phyloP scores from a whole-genome alignment of 495 filamentous ascomycete genomes.

The Penicillium herquei region DNA sequence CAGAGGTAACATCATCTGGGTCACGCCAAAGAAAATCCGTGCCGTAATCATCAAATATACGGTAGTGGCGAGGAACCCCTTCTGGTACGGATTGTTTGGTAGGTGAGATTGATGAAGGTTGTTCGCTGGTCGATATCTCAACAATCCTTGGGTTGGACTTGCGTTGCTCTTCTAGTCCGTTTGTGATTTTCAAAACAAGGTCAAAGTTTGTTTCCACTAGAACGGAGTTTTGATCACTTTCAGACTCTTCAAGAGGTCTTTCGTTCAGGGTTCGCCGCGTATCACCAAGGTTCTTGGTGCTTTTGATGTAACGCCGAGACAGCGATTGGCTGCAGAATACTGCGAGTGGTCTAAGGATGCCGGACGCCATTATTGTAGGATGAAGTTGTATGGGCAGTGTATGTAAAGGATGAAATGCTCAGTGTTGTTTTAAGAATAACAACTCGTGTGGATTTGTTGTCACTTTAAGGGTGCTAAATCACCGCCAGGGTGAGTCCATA shows the following conservation, averaged over 20 bases:
- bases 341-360: slow-evolving; percentile 15
- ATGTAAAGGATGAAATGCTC: too few species aligned
- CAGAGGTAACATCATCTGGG: slow-evolving; percentile 4
- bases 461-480: too few species aligned
- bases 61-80: slow-evolving; percentile 10
- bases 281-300: slow-evolving; percentile 16
- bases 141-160: neutral
- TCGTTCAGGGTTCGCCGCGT: slow-evolving; percentile 13
- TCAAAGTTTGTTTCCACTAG: slow-evolving; percentile 20
- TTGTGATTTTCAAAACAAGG: slow-evolving; percentile 13
- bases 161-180: slow-evolving; percentile 1
- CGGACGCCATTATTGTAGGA: slow-evolving; percentile 9
- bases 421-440: too few species aligned
- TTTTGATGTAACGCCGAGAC: slow-evolving; percentile 17
- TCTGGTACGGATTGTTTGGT: neutral
- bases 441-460: too few species aligned
- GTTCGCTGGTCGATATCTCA: neutral
- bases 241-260: slow-evolving; percentile 4
- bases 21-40: slow-evolving; percentile 21
- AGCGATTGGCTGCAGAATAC: slow-evolving; percentile 17
- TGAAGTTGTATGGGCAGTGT: too few species aligned
- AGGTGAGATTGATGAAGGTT: neutral
- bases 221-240: slow-evolving; percentile 4
- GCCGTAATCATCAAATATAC: slow-evolving; percentile 22
- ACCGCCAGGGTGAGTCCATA: too few species aligned